Base-by-base conservation (phyloP, 179 eudicot genomes). In the Drosera spatulata region DNA sequence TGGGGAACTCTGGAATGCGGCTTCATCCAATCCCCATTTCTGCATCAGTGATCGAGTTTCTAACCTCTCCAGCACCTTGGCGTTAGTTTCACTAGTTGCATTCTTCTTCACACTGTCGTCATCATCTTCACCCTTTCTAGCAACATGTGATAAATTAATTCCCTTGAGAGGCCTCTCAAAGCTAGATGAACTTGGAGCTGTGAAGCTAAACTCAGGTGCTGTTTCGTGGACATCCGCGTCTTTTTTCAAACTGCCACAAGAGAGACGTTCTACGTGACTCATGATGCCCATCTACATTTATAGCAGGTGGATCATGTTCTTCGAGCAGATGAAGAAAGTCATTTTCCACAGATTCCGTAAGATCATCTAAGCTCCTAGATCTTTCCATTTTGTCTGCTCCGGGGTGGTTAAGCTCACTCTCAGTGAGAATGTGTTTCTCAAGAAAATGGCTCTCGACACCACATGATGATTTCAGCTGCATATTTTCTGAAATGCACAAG, bases 231-330 rank as follows among this genome's bases (percentile, higher is more conserved):
- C 59, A 59, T 69, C 75, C 62, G 68, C 77, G 61, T 93, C 97
- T 66, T 83, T 83, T 77, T 72, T 93, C 99, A 65, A 93, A 93
- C 70, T 89, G 71, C 71, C 85, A 78, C 69, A 85, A 65, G 14
- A 93, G 73, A 60, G 77, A 77, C 69, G 77, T 97, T 72, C 91
- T 77, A 44, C 95, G 99, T 54, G 99, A 93, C 67, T 83, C 95
- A 4, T 85, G 79, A 67, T 74, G 79, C 60, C 81, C 73, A 71
- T 75, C 85, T 13, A 85, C 76, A 74, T 72, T 78, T 63, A 62
- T 71, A 67, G 72, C 55, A 54, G 79, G 79, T 43, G 86, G 85
- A 75, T 75, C 78, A 56, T 73, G 66, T 80, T 80, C 52, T 84
- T 81, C 88, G 72, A 90, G 75, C 77, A 86, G 68, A 66, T 82